Evolutionary conservation across 2,329 filamentous ascomycete species (phyloP), one percentile per base, ranked within the genome.

Genomic region (Ophiocordyceps camponoti-saundersi): DNA sequence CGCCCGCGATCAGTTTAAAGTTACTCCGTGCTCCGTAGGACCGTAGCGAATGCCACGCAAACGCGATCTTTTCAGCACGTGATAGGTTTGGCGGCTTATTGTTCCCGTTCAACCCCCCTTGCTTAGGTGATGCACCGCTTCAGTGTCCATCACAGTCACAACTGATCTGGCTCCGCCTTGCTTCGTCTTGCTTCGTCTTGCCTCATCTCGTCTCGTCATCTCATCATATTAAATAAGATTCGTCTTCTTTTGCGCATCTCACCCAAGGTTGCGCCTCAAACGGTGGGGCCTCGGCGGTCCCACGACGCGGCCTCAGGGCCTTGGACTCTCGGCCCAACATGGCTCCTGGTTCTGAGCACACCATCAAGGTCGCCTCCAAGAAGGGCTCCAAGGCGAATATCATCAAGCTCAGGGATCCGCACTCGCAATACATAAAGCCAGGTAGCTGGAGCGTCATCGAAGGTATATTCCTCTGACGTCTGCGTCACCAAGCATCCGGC

Each of bases 371-470:
- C 53, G 71, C 75, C 47, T 73, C 75, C 3, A 79, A 77, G 56
- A 75, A 73, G 51, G 64, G 67, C 47, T 52, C 57, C 45, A 72
- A 72, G 53, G 69, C 67, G 42, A 73, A 70, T 36, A 61, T 64
- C 6, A 70, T 82, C 47, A 82, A 80, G 55, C 59, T 85, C 21
- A 85, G 79, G 62, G 82, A 77, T 54, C 61, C 70, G 1, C 63
- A 70, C 0, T 77, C 78, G 0, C 83, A 80, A 59, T 70, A 79
- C 48, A 75, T 65, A 48, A 79, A 81, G 54, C 74, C 79, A 5
- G 82, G 82, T 22, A 84, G 82, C 56, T 85, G 82, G 81, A 76
- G 74, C 53, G 68, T 81, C 44, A 65, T 77, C 23, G 77, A 79
- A 54, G 77, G 80, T 81, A 66, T 36, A 67, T 57, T 29, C 7